These are phyloP conservation scores for Periconia sp. DNA, from an alignment of 2,329 filamentous ascomycete species.

Conservation along the genomic window DNA sequence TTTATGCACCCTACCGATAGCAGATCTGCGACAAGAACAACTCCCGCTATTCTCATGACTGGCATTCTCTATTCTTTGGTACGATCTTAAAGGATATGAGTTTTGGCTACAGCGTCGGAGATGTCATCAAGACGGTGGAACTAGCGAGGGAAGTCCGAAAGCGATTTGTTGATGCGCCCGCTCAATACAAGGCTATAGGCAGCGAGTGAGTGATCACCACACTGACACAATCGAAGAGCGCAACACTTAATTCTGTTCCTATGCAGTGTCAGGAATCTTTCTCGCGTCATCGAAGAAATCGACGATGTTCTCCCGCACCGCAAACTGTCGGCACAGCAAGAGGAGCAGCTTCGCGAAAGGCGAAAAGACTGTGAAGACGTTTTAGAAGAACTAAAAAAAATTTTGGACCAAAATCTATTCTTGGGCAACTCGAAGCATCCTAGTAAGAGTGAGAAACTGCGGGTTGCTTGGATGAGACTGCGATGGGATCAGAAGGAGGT, in stretches of 20 bases:
- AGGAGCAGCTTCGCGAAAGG: neutral
- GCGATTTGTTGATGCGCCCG: conserved; percentile 4
- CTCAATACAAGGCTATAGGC: conserved; percentile 2
- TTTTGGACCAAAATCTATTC: neutral
- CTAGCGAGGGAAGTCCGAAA: conserved; percentile 8
- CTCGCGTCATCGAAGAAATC: neutral
- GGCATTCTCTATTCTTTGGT: no score
- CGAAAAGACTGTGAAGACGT: neutral
- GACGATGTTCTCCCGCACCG: neutral
- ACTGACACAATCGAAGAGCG: neutral
- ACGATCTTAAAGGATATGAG: conserved; percentile 5
- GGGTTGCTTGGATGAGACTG: conserved; percentile 1
- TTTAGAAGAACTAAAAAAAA: neutral
- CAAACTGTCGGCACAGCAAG: neutral
- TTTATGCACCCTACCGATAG: neutral
- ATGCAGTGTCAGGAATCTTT: neutral
- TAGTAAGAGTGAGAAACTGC: conserved; percentile 18
- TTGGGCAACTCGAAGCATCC: neutral
- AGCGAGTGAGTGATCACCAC: conserved; percentile 1
- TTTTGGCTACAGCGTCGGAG: conserved; percentile 7
- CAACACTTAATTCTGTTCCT: neutral
- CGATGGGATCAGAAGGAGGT: conserved; percentile 4
- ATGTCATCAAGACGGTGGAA: conserved; percentile 1
- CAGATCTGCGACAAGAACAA: neutral
- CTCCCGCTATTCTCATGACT: no score